Evolutionary conservation across 2,329 filamentous ascomycete species (phyloP).

Genomic region (Cordyceps tenuipes): DNA sequence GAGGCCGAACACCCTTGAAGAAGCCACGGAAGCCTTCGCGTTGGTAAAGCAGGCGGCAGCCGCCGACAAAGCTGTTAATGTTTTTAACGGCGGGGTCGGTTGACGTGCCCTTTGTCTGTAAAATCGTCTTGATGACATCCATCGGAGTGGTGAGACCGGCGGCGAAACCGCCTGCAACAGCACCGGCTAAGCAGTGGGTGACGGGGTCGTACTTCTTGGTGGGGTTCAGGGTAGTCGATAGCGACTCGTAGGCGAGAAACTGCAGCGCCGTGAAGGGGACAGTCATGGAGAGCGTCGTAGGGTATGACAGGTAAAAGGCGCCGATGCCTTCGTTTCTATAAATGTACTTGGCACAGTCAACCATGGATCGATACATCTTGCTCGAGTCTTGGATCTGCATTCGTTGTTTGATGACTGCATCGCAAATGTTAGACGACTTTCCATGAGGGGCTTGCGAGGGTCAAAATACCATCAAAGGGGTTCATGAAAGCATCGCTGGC

Average conservation of each 20-base stretch:
- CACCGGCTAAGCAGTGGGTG: conserved; percentile 89
- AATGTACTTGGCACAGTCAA: conserved; percentile 79
- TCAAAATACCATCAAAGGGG: conserved; percentile 78
- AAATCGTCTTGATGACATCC: conserved; percentile 95
- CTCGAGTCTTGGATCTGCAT: conserved; percentile 98
- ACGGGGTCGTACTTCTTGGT: conserved; percentile 78
- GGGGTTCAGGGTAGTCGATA: conserved; percentile 90
- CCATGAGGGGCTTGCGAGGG: background rate
- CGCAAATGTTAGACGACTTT: background rate
- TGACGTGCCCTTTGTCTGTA: conserved; percentile 85
- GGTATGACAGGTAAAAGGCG: conserved; percentile 97
- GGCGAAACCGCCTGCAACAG: conserved; percentile 84
- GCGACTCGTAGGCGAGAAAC: conserved; percentile 94
- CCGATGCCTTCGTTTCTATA: conserved; percentile 80
- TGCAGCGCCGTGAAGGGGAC: conserved; percentile 96
- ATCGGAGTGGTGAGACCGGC: conserved; percentile 91
- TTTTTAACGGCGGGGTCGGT: conserved; percentile 71
- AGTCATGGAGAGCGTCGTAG: conserved; percentile 96
- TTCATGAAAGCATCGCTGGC: conserved; percentile 99
- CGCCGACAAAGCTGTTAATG: conserved; percentile 74
- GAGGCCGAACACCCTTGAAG: conserved; percentile 83
- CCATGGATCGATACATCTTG: conserved; percentile 73
- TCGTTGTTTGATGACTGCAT: conserved; percentile 90
- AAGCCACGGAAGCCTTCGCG: conserved; percentile 82
- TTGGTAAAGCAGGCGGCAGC: conserved; percentile 71